Base-by-base conservation (phyloP, 169 alveolate species). In the Plasmodium knowlesi region DNA sequence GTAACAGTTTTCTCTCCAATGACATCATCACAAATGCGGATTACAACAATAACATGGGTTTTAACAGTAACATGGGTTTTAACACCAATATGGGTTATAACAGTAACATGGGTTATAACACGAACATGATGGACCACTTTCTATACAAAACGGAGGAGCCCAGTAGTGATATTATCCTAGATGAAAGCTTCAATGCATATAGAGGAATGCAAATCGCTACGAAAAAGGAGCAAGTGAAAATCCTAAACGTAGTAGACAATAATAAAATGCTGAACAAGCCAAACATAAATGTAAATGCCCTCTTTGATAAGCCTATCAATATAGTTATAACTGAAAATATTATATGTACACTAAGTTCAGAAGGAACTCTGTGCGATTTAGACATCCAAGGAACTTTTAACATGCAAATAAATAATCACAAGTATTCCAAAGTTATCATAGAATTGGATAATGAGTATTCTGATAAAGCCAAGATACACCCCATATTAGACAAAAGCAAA, bases 401-500 rank as follows among this genome's bases (percentile, higher is more conserved):
- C 54, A 43, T 90, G 61, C 95, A 90, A 90, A 90, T 90, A 67
- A 90, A 90, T 70, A 90, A 90, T 54, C 43, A 90, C 50, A 90
- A 90, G 73, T 90, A 81, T 71, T 80, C 84, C 8, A 90, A 90
- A 39, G 84, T 90, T 5, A 90, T 90, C 22, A 41, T 90, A 28
- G 85, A 90, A 90, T 71, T 90, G 73, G 84, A 90, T 28, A 90
- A 90, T 73, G 95, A 90, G 9, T 90, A 90, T 90, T 10, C 54
- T 57, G 95, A 90, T 34, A 90, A 90, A 39, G 95, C 95, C 14
- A 90, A 90, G 73, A 90, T 90, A 34, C 95, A 90, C 82, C 95
- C 95, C 19, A 90, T 90, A 70, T 81, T 90, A 54, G 92, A 90
- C 43, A 90, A 90, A 90, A 81, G 74, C 46, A 90, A 79, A 73